Base-by-base conservation (phyloP, 768 basidiomycete genomes). In the Phylloporus scabripes region DNA sequence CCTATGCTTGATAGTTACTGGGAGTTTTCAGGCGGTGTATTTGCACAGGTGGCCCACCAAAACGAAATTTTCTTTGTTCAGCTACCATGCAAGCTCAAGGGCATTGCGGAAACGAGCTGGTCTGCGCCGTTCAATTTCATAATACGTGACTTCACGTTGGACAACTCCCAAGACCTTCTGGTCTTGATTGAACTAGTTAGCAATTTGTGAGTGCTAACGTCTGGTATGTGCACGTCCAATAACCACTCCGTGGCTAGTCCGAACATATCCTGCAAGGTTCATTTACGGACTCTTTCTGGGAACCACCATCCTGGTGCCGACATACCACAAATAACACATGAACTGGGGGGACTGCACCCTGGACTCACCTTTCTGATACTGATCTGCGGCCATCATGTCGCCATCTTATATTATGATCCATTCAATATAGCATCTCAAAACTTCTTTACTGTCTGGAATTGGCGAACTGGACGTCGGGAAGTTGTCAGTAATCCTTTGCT, bases 1-100 rank as follows among this genome's bases (percentile, higher is more conserved):
- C 46, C 54, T 8, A 54, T 59, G 46, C 37, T 40, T 20, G 45
- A 51, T 4, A 60, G 52, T 17, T 52, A 56, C 17, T 71, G 71
- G 70, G 71, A 71, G 44, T 54, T 72, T 40, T 54, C 59, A 8
- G 65, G 67, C 42, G 70, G 70, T 42, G 55, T 72, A 14, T 55
- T 72, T 18, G 65, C 60, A 1, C 64, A 66, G n/a, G 60, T 60
- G 3, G 52, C 47, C n/a, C 17, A 15, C 14, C 41, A 52, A 36
- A 50, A 52, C 12, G 51, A 56, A 23, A 48, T 70, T 20, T 50
- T 42, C 14, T 54, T 65, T 37, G 52, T 53, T 15, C 65, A 63
- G 31, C 47, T 72, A 8, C 65, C 71, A 6, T 71, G 61, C 53
- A 48, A 55, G n/a, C 36, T 56, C 36, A 64, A 68, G 28, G 55